Conservation (phyloP, 2,329 filamentous ascomycete genomes). For the Aspergillus tamarii region DNA sequence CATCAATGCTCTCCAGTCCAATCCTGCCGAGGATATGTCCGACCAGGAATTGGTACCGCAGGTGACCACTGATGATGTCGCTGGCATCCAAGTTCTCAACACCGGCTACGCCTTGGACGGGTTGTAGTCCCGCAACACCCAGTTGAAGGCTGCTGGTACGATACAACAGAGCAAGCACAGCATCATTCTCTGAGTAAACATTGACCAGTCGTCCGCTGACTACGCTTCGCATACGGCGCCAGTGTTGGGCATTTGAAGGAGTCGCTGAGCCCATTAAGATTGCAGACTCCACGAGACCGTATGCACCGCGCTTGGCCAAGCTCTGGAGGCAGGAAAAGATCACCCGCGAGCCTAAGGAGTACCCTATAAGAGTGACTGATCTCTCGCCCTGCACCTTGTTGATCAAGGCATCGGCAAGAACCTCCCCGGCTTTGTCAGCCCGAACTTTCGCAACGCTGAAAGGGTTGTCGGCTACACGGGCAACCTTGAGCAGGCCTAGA, state of each 20-base stretch:
- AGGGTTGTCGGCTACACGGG: constrained; percentile 76
- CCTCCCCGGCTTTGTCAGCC: constrained; percentile 76
- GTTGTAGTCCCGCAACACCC: constrained; percentile 81
- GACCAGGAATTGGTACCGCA: constrained; percentile 70
- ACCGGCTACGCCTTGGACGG: constrained; percentile 57
- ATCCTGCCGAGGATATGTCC: constrained; percentile 69
- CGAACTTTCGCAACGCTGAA: constrained; percentile 76
- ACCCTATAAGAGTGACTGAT: constrained; percentile 78
- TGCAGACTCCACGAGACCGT: constrained; percentile 81
- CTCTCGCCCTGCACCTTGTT: constrained; percentile 81
- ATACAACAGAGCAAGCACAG: constrained; percentile 85
- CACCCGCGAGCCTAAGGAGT: constrained; percentile 77
- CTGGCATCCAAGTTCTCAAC: constrained; percentile 70
- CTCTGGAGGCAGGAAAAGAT: constrained; percentile 80
- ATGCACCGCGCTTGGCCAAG: constrained; percentile 76
- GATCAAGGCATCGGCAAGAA: constrained; percentile 80
- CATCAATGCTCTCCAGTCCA: constrained; percentile 68
- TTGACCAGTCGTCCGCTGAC: constrained; percentile 84
- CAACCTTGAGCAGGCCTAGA: constrained; percentile 66
- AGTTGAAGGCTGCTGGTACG: constrained; percentile 79
- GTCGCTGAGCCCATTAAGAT: constrained; percentile 81
- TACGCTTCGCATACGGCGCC: constrained; percentile 75
- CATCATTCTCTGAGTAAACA: constrained; percentile 84
- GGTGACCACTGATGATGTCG: constrained; percentile 68
- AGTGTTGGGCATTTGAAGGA: constrained; percentile 71